Percentiles rank a stretch among this genome's conserved stretches.
phyloP scores from a whole-genome alignment of 805 yeast genomes.

The Saccharomycopsis olivae region DNA sequence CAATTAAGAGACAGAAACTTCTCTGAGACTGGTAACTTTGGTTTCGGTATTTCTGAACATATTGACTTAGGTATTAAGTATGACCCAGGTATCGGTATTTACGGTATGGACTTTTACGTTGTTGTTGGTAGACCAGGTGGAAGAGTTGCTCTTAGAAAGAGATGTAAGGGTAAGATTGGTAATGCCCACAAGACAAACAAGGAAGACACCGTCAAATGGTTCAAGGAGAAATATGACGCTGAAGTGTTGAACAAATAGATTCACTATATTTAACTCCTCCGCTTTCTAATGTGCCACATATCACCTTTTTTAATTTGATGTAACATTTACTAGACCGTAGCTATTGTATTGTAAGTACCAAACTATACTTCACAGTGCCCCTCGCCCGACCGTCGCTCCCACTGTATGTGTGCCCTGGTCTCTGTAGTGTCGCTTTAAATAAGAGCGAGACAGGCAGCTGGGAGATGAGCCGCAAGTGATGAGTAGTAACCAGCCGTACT shows the following conservation, averaged over 20 bases:
- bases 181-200: slow-evolving; percentile 83
- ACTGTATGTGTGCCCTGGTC: no score
- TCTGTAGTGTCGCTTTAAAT: no score
- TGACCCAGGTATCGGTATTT: slow-evolving; percentile 98
- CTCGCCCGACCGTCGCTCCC: no score
- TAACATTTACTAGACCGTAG: no score
- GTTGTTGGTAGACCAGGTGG: slow-evolving; percentile 99
- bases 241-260: slow-evolving; percentile 77
- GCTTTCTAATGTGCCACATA: neutral
- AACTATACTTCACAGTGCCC: no score
- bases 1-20: slow-evolving; percentile 92
- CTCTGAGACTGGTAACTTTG: slow-evolving; percentile 99
- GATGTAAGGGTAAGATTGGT: slow-evolving; percentile 81
- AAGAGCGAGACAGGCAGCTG: no score
- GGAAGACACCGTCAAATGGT: slow-evolving; percentile 96
- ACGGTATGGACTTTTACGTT: slow-evolving; percentile 99
- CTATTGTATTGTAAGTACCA: neutral
- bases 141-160: slow-evolving; percentile 98
- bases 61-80: slow-evolving; percentile 99
- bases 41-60: slow-evolving; percentile 99
- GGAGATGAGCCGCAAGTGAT: no score
- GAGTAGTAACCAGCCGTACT: no score
- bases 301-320: neutral
- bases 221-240: slow-evolving; percentile 99
- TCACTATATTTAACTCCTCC: neutral